Evolutionary conservation across 371 early-diverging fungal species (phyloP).

Genomic region (Rhizomucor pusillus): DNA sequence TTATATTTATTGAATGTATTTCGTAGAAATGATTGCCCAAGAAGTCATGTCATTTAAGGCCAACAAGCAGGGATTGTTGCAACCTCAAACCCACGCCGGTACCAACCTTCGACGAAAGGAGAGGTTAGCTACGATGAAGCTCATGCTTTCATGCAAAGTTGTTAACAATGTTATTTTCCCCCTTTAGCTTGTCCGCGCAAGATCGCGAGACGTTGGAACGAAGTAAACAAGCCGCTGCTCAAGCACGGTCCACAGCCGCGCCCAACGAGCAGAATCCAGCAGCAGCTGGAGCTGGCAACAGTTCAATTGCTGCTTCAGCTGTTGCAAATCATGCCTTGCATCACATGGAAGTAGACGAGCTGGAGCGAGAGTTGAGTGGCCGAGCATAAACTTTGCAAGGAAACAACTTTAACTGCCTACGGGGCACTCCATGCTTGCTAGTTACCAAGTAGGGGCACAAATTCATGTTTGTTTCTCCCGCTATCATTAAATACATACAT

Average conservation of each 20-base stretch:
- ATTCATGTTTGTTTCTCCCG: too few species aligned
- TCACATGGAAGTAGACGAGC: slow-evolving; percentile 57
- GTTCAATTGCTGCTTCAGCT: slow-evolving; percentile 27
- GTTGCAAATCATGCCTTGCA: slow-evolving; percentile 19
- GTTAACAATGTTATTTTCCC: too few species aligned
- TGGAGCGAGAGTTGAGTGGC: slow-evolving; percentile 62
- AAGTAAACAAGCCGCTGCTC: slow-evolving; percentile 39
- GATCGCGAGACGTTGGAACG: slow-evolving; percentile 49
- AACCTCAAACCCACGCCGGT: slow-evolving; percentile 19
- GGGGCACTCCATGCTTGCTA: too few species aligned
- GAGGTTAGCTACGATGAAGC: slow-evolving; percentile 18
- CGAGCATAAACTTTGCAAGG: slow-evolving; percentile 17
- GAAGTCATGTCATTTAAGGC: slow-evolving; percentile 78
- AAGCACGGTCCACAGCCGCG: slow-evolving; percentile 21
- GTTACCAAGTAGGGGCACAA: too few species aligned
- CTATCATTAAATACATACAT: too few species aligned
- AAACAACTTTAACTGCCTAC: too few species aligned
- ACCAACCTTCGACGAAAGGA: slow-evolving; percentile 45
- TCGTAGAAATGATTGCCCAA: slow-evolving; percentile 77
- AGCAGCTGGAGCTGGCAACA: slow-evolving; percentile 19
- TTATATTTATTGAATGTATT: background rate
- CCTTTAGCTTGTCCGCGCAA: slow-evolving; percentile 45
- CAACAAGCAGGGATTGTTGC: slow-evolving; percentile 29
- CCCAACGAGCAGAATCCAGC: slow-evolving; percentile 9
- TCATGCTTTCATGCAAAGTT: too few species aligned